Base-by-base conservation (phyloP, 768 basidiomycete species). In the Mycena floridula region DNA sequence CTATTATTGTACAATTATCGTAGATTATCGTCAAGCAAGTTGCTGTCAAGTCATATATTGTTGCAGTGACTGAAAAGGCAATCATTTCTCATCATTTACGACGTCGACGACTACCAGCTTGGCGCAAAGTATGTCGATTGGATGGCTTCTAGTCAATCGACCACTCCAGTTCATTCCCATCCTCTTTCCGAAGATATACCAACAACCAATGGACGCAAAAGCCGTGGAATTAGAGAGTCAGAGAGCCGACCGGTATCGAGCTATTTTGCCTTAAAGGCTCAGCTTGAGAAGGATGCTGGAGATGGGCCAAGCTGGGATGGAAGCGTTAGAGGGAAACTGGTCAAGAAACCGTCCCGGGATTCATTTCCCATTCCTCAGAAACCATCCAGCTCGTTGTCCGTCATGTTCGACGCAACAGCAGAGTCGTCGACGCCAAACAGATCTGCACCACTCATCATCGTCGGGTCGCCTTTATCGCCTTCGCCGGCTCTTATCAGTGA, bases 91-190 rank as follows among this genome's bases (percentile, higher is more conserved):
- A n/a, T n/a, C n/a, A n/a, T n/a, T n/a, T n/a, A n/a, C n/a, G n/a
- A n/a, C n/a, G n/a, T n/a, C n/a, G n/a, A n/a, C n/a, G n/a, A n/a
- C n/a, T n/a, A n/a, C n/a, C n/a, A n/a, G n/a, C n/a, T n/a, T n/a
- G n/a, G n/a, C n/a, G n/a, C n/a, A n/a, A n/a, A n/a, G n/a, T n/a
- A n/a, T n/a, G n/a, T n/a, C n/a, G n/a, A n/a, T n/a, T n/a, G n/a
- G n/a, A n/a, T n/a, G n/a, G n/a, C n/a, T n/a, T n/a, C n/a, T n/a
- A n/a, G n/a, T n/a, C n/a, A n/a, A n/a, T 32, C 16, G 28, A 72
- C 71, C 58, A 82, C 76, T 5, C 78, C 80, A 20, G 82, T 83
- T 18, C 68, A 89, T 48, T 77, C 77, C 0, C 88, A 90, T 55
- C 88, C 88, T 27, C 75, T 90, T 20, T 78, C 76, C 3, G 70